A percentile compares a stretch with the other conserved stretches of the same genome.
These are phyloP conservation scores for Aspergillus cavernicola DNA, from an alignment of 495 filamentous ascomycete genomes.

Conservation along the genomic window DNA sequence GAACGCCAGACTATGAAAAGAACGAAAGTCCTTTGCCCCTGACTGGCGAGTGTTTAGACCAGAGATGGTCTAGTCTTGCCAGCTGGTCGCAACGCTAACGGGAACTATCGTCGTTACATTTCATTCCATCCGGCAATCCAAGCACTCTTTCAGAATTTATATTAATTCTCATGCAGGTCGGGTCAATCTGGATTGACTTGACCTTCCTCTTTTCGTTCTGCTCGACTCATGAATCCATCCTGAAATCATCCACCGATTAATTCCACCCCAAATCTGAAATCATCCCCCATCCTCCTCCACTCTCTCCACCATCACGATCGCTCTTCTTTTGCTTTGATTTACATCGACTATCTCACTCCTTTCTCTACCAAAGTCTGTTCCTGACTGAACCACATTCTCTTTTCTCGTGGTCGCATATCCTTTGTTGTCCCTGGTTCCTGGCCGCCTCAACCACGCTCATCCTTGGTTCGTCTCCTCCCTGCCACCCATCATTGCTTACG, in stretches of 20 bases:
- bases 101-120: constrained; percentile 1
- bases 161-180: too few relatives aligned
- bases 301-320: constrained; percentile 1
- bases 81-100: constrained; percentile 7
- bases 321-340: neutral
- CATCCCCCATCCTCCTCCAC: neutral
- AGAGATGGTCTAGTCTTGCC: constrained; percentile 4
- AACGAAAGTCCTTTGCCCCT: constrained; percentile 7
- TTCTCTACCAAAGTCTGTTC: neutral
- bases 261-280: neutral
- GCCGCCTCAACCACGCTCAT: constrained; percentile 2
- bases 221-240: neutral
- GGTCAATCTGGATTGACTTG: too few relatives aligned
- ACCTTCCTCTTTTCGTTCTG: too few relatives aligned
- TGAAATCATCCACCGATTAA: neutral
- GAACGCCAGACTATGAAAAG: constrained; percentile 1
- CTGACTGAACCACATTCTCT: neutral
- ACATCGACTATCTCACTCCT: neutral
- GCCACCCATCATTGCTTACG: neutral
- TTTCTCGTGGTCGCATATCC: neutral
- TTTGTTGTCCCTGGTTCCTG: constrained; percentile 7
- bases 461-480: constrained; percentile 9
- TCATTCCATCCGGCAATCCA: neutral
- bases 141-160: too few relatives aligned
- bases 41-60: constrained; percentile 8